Evolutionary conservation across 345 rosid genomes (phyloP), one percentile per base, ranked within the genome.

Genomic region (Eutrema japonicum): DNA sequence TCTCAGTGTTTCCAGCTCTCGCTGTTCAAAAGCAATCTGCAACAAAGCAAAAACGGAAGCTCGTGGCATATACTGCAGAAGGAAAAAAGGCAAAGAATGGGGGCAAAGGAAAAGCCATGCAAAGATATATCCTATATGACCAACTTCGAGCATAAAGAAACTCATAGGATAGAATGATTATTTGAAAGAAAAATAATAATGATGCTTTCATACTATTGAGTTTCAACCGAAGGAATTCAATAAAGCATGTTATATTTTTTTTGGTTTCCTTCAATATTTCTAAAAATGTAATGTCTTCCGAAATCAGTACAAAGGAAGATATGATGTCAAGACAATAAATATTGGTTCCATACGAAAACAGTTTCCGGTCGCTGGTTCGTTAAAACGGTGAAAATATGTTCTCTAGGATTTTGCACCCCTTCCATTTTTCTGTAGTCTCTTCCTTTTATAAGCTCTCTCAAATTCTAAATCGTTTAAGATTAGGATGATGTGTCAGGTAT

Each of bases 11-110:
- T 85, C 82, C 81, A 77, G 76, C 81, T 80, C 73, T 81, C 84
- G 68, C 82, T 67, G 51, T 82, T 83, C 88, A 69, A 77, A 78
- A 68, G 78, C 79, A 56, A 83, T 78, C 89, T 86, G 85, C 61
- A 75, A 71, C 14, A 33, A 65, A 40, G 57, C 37, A 67, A 48
- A 64, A 37, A 66, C 32, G 6, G 42, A 69, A 73, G 59, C 22
- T 22, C 26, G 26, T 22, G 26, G 26, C 26, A 22, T 33, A 10
- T 35, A 16, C 7, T 38, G 45, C 53, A 22, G 26, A 33, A 29
- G 42, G 7, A 22, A 43, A 22, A 59, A 37, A 71, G 51, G 66
- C 53, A 49, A 18, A 49, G 40, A 67, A 59, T 14, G 37, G 12
- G 54, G 54, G n/a, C 1, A 65, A 56, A 47, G 46, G 7, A 66